phyloP scores from a whole-genome alignment of 2,329 filamentous ascomycete species.

The Aspergillus glaucus region DNA sequence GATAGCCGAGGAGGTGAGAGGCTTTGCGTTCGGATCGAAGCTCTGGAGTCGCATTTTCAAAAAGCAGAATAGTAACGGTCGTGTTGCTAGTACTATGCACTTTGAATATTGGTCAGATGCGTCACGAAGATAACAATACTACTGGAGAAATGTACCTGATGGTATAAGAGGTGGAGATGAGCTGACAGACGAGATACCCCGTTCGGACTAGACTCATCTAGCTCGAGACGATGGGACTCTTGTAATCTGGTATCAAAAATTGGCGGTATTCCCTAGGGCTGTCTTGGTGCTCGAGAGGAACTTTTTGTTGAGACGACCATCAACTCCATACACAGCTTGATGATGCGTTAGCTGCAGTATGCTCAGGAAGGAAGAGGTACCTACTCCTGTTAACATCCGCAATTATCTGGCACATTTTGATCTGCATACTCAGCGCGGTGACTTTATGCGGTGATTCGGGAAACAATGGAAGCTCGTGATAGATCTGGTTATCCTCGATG shows the following conservation, averaged over 20 bases:
- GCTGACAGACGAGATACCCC: slow-evolving; percentile 40
- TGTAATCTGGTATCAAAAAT: slow-evolving; percentile 38
- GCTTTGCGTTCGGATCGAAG: slow-evolving; percentile 18
- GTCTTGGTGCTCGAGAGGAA: slow-evolving; percentile 36
- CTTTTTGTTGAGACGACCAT: slow-evolving; percentile 30
- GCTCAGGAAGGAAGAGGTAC: slow-evolving; percentile 6
- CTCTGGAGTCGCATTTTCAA: slow-evolving; percentile 30
- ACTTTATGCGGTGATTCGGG: slow-evolving; percentile 32
- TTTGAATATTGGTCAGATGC: slow-evolving; percentile 7
- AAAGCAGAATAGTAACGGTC: slow-evolving; percentile 41
- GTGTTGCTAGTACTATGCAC: slow-evolving; percentile 37
- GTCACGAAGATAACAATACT: neutral
- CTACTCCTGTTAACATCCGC: slow-evolving; percentile 42
- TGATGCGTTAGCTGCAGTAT: neutral
- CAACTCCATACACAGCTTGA: slow-evolving; percentile 38
- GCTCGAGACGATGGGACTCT: slow-evolving; percentile 30
- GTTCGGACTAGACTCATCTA: slow-evolving; percentile 27
- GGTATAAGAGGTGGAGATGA: slow-evolving; percentile 35
- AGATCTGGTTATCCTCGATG: slow-evolving; percentile 47
- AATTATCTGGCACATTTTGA: slow-evolving; percentile 42
- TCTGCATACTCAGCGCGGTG: slow-evolving; percentile 40
- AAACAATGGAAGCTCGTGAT: slow-evolving; percentile 42
- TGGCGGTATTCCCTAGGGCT: slow-evolving; percentile 34
- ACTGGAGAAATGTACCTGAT: slow-evolving; percentile 27
- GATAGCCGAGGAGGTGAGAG: slow-evolving; percentile 30